Evolutionary conservation across 2,329 filamentous ascomycete species (phyloP).

Genomic region (Phoma sp.): DNA sequence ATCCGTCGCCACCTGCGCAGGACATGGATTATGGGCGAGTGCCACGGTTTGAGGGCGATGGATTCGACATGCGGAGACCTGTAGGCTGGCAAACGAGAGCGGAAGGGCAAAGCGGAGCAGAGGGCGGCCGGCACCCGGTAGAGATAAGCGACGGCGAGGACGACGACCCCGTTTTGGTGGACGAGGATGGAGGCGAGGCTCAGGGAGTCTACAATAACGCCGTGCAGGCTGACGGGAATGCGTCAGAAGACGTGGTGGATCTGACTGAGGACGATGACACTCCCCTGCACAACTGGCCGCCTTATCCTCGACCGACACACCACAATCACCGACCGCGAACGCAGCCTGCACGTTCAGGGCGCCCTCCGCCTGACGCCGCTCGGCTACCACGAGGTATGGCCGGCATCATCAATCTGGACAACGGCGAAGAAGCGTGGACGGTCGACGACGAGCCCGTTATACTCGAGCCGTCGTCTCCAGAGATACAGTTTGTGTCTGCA

Average conservation of each 20-base stretch:
- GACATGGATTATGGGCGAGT: slow-evolving; percentile 31
- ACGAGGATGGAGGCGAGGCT: slow-evolving; percentile 10
- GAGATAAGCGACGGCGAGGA: slow-evolving; percentile 14
- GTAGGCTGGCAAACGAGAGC: slow-evolving; percentile 43
- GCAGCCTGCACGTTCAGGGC: neutral
- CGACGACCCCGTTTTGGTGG: slow-evolving; percentile 4
- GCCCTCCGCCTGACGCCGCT: neutral
- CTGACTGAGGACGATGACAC: slow-evolving; percentile 39
- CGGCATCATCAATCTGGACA: slow-evolving; percentile 52
- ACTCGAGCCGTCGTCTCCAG: slow-evolving; percentile 46
- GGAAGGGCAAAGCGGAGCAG: neutral
- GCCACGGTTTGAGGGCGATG: slow-evolving; percentile 57
- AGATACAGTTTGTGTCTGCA: slow-evolving; percentile 57
- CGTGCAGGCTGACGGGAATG: slow-evolving; percentile 19
- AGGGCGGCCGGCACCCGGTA: slow-evolving; percentile 3
- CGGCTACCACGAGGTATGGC: slow-evolving; percentile 49
- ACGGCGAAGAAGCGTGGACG: slow-evolving; percentile 30
- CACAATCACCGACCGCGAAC: neutral
- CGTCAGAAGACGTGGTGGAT: slow-evolving; percentile 35
- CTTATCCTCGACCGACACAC: neutral
- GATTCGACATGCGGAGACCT: slow-evolving; percentile 61
- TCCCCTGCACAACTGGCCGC: neutral
- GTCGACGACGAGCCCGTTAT: slow-evolving; percentile 19
- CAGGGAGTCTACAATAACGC: slow-evolving; percentile 4
- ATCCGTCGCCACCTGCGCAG: neutral